Percentiles rank a stretch among this genome's conserved stretches.
Conservation (phyloP, 176 grass and related monocot species). For the Urochloa ruziziensis region DNA sequence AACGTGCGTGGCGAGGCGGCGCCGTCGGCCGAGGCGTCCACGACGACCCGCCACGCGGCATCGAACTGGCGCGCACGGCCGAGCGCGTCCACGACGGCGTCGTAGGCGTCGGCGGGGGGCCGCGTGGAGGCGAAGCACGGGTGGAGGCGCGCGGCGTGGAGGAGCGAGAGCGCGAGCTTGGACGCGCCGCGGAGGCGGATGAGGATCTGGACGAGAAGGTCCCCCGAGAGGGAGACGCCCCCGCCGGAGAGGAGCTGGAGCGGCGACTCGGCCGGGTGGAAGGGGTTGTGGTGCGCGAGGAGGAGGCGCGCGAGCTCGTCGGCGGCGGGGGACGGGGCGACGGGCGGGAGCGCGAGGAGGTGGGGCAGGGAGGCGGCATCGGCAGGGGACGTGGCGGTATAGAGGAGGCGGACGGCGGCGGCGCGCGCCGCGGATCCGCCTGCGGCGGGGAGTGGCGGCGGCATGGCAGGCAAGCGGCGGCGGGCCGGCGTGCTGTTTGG, state of each 20-base stretch:
- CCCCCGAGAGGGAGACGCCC: constrained; percentile 40
- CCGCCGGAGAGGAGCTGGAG: constrained; percentile 61
- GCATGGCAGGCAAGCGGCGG: background rate
- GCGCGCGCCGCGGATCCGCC: background rate
- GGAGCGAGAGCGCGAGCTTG: constrained; percentile 74
- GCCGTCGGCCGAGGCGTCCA: constrained; percentile 68
- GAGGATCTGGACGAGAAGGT: constrained; percentile 72
- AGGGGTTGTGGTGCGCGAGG: constrained; percentile 73
- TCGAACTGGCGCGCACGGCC: constrained; percentile 76
- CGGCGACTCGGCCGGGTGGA: constrained; percentile 74
- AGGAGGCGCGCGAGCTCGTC: constrained; percentile 71
- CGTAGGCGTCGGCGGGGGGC: constrained; percentile 53
- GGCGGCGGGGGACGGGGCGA: constrained; percentile 45
- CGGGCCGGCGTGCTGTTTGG: background rate
- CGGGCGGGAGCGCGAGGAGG: constrained; percentile 48
- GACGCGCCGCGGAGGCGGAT: constrained; percentile 86
- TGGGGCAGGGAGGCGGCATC: background rate
- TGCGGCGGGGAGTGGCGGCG: background rate
- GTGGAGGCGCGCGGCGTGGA: constrained; percentile 66
- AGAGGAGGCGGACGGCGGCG: constrained; percentile 22
- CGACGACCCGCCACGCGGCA: constrained; percentile 68
- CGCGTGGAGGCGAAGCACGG: background rate
- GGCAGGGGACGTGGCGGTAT: background rate
- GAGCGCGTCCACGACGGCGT: constrained; percentile 67
- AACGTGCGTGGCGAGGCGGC: constrained; percentile 64